Conservation (phyloP, 164 flowering plant genomes). For the Stephania cephalantha region DNA sequence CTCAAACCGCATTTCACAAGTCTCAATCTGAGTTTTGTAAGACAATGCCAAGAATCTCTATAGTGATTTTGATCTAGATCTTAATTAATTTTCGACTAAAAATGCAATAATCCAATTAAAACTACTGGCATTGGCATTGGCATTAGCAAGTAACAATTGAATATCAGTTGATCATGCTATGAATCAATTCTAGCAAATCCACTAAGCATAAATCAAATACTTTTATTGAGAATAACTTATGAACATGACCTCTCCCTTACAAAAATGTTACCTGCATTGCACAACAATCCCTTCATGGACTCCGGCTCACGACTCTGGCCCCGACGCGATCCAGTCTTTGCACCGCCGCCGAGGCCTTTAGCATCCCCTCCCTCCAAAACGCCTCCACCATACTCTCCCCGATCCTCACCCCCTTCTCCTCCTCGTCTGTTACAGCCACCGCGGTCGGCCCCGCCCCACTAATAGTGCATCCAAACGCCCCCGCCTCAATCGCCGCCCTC, state of each 20-base stretch:
- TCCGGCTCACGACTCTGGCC: conserved; percentile 58
- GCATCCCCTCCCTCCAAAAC: conserved; percentile 50
- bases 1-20: too few relatives aligned
- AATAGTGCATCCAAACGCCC: conserved; percentile 91
- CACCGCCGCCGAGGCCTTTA: conserved; percentile 53
- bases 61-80: too few relatives aligned
- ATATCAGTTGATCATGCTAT: neutral
- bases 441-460: conserved; percentile 96
- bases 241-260: too few relatives aligned
- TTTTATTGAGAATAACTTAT: too few relatives aligned
- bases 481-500: conserved; percentile 65
- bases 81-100: too few relatives aligned
- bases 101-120: too few relatives aligned
- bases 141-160: neutral
- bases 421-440: conserved; percentile 62
- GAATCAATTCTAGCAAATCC: neutral
- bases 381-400: conserved; percentile 81
- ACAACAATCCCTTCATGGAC: conserved; percentile 23
- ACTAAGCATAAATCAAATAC: too few relatives aligned
- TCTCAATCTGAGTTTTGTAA: too few relatives aligned
- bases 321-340: conserved; percentile 69
- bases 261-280: neutral
- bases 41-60: too few relatives aligned
- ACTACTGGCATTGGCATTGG: neutral
- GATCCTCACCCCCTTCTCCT: conserved; percentile 53